These are phyloP conservation scores for Cystobasidium sp. DNA, from an alignment of 1,284 basidiomycete species.

Conservation along the genomic window DNA sequence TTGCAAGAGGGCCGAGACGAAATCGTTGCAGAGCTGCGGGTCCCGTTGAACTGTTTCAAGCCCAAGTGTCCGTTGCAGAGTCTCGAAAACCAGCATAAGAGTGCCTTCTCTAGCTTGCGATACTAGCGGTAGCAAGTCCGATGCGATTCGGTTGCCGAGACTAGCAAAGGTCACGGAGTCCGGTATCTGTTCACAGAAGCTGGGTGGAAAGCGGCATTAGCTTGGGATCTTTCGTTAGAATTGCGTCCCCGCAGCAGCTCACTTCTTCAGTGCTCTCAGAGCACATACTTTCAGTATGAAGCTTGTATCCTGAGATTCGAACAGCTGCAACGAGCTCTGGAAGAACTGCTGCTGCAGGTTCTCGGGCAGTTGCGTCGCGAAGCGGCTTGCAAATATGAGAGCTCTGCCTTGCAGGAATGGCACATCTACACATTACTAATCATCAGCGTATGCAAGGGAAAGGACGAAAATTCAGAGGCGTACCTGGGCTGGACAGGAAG, in stretches of 20 bases:
- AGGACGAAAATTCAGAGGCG: slow-evolving; percentile 43
- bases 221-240: background rate
- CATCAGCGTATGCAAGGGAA: background rate
- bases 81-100: slow-evolving; percentile 85
- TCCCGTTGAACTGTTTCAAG: slow-evolving; percentile 24
- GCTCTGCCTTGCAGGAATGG: slow-evolving; percentile 92
- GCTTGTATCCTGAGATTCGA: slow-evolving; percentile 72
- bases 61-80: slow-evolving; percentile 60
- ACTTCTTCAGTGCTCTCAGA: slow-evolving; percentile 90
- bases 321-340: slow-evolving; percentile 78
- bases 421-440: slow-evolving; percentile 63
- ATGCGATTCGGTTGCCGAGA: slow-evolving; percentile 14
- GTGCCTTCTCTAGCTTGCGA: slow-evolving; percentile 81
- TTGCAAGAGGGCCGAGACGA: slow-evolving; percentile 11
- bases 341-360: slow-evolving; percentile 80
- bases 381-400: slow-evolving; percentile 93
- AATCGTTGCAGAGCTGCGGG: slow-evolving; percentile 13
- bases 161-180: slow-evolving; percentile 21
- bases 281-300: slow-evolving; percentile 91
- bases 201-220: slow-evolving; percentile 1
- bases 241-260: slow-evolving; percentile 49
- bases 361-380: slow-evolving; percentile 71
- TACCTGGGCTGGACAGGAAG: slow-evolving; percentile 69
- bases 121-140: slow-evolving; percentile 75
- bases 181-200: slow-evolving; percentile 33